These are phyloP conservation scores for Linum lewisii DNA, from an alignment of 345 rosid species.

Conservation along the genomic window DNA sequence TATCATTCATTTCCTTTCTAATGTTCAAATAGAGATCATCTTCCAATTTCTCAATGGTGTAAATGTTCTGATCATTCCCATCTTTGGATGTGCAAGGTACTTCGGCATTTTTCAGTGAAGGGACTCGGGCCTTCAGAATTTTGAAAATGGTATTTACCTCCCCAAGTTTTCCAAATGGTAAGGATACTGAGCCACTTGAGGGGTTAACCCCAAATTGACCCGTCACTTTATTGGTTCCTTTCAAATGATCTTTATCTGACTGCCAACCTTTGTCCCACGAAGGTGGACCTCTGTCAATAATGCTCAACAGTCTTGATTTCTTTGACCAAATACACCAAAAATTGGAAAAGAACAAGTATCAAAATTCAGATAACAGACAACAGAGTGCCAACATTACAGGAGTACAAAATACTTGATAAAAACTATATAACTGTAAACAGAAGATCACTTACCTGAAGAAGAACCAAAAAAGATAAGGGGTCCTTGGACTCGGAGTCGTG, in stretches of 20 bases:
- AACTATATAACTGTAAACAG: slow-evolving; percentile 2
- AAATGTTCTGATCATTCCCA: slow-evolving; percentile 29
- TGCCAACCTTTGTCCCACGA: slow-evolving; percentile 52
- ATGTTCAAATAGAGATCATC: slow-evolving; percentile 42
- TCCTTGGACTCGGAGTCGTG: slow-evolving; percentile 61
- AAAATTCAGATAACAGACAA: neutral
- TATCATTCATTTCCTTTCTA: slow-evolving; percentile 29
- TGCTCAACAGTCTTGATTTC: slow-evolving; percentile 87
- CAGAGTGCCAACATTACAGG: neutral
- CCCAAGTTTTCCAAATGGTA: slow-evolving; percentile 25
- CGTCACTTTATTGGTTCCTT: slow-evolving; percentile 21
- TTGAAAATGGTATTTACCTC: slow-evolving; percentile 48
- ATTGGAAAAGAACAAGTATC: neutral
- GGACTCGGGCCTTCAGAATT: slow-evolving; percentile 40
- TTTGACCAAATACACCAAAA: slow-evolving; percentile 19
- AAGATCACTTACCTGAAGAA: slow-evolving; percentile 63
- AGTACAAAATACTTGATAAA: neutral
- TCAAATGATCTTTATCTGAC: slow-evolving; percentile 27
- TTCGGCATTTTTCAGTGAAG: slow-evolving; percentile 33
- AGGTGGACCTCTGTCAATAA: slow-evolving; percentile 58
- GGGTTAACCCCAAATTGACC: slow-evolving; percentile 21
- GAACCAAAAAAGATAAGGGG: slow-evolving; percentile 75
- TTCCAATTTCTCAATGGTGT: slow-evolving; percentile 48
- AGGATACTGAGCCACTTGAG: too few relatives aligned
- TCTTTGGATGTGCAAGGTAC: slow-evolving; percentile 29